Base-by-base conservation (phyloP, 164 flowering plant genomes). In the Hamamelis virginiana region DNA sequence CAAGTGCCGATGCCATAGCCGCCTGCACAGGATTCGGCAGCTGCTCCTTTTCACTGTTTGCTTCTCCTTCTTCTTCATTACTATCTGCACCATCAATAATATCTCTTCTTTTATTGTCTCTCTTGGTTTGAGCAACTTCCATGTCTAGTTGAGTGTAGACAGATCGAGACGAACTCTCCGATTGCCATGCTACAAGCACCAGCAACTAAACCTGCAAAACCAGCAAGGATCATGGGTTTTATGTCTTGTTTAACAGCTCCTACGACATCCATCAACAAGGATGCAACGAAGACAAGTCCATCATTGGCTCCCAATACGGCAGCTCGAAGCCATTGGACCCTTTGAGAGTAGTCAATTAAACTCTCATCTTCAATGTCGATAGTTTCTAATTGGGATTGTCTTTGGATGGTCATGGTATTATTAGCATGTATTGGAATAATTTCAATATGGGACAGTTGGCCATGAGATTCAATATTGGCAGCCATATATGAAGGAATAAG, bases 151-250 rank as follows among this genome's bases (percentile, higher is more conserved):
- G 71, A 28, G 71, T 58, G 57, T 68, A 68, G n/a, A 68, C 71
- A 4, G n/a, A n/a, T n/a, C n/a, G 71, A 68, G 25, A 68, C 71
- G 21, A 68, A 68, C 21, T 68, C 71, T 18, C 71, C 71, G 10
- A 68, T 68, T 5, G 71, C 71, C 71, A 68, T 68, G 64, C 71
- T 68, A 38, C 64, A 68, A 1, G 71, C 71, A 1, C 71, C 71
- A 9, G 71, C 71, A 9, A 68, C 22, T 1, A 68, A 45, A 11
- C 71, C 71, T 4, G 71, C 71, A 45, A 68, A 68, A 6, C 71
- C 71, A 15, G 71, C 64, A 8, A 68, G 52, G 16, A 68, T 45
- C 71, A 68, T 68, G 64, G 23, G 57, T 58, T 28, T 68, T 15
- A 59, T 41, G 64, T 68, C 71, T 4, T 25, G 33, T 22, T 47